Evolutionary conservation across 2,329 filamentous ascomycete genomes (phyloP).

Genomic region (Amauroascus niger): DNA sequence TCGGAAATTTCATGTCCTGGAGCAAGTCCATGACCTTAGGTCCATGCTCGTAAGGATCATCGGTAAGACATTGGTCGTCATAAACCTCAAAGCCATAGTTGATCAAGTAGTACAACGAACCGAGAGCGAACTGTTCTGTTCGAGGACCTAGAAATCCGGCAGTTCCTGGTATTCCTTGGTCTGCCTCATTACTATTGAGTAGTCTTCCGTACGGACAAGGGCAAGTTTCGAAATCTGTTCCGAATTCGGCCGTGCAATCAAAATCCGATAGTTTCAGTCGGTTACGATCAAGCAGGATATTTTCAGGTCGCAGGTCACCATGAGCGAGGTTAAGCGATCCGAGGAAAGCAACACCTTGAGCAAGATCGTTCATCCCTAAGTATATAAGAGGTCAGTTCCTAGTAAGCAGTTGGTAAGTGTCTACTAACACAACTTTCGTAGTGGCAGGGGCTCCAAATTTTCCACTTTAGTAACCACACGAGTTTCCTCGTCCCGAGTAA

Average conservation of each 20-base stretch:
- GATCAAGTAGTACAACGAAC: slow-evolving; percentile 26
- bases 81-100: slow-evolving; percentile 29
- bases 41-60: slow-evolving; percentile 22
- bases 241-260: slow-evolving; percentile 24
- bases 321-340: slow-evolving; percentile 28
- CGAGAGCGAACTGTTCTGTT: slow-evolving; percentile 28
- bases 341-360: slow-evolving; percentile 26
- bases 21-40: slow-evolving; percentile 10
- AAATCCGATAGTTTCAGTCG: slow-evolving; percentile 25
- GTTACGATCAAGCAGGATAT: slow-evolving; percentile 26
- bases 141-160: slow-evolving; percentile 22
- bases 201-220: slow-evolving; percentile 22
- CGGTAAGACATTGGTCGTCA: slow-evolving; percentile 21
- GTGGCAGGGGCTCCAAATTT: slow-evolving; percentile 22
- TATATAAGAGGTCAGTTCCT: no score
- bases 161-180: slow-evolving; percentile 13
- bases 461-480: slow-evolving; percentile 22
- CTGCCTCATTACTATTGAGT: slow-evolving; percentile 16
- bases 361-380: slow-evolving; percentile 29
- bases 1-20: slow-evolving; percentile 16
- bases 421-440: slow-evolving; percentile 25
- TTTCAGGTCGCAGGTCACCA: slow-evolving; percentile 27
- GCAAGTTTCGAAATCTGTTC: slow-evolving; percentile 21
- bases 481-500: slow-evolving; percentile 19
- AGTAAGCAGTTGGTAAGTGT: no score